Percentiles rank a stretch among this genome's conserved stretches.
Evolutionary conservation across 2,329 filamentous ascomycete genomes (phyloP).

Genomic region (Colletotrichum scovillei): DNA sequence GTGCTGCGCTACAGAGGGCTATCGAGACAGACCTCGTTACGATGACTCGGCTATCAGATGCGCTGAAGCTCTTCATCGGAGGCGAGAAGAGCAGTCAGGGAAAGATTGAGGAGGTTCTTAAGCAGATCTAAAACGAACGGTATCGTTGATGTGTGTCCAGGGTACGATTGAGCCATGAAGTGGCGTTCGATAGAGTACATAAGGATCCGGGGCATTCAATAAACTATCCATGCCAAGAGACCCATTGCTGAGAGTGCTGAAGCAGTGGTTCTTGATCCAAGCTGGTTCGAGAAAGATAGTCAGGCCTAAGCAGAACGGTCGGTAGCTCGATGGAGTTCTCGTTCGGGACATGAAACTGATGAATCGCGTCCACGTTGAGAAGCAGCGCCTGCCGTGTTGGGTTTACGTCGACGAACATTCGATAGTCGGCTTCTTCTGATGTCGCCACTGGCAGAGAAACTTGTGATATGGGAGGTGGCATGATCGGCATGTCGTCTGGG

Average conservation of each 20-base stretch:
- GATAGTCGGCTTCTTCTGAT: not conserved
- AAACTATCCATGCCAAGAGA: conserved; percentile 21
- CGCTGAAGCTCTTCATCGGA: conserved; percentile 53
- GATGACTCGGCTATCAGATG: conserved; percentile 49
- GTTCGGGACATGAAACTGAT: not conserved
- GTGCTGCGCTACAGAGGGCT: conserved; percentile 54
- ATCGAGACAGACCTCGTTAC: conserved; percentile 52
- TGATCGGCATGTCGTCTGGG: not conserved
- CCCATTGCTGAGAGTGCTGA: conserved; percentile 18
- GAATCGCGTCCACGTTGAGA: not conserved
- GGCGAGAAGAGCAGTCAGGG: conserved; percentile 51
- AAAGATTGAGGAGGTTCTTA: conserved; percentile 48
- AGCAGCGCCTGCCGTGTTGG: not conserved
- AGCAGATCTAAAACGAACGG: conserved; percentile 33
- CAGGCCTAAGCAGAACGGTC: not conserved
- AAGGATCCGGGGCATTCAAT: not conserved
- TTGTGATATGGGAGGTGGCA: not conserved
- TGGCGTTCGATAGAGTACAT: not conserved
- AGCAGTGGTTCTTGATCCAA: not conserved
- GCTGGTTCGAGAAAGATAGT: not conserved
- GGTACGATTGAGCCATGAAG: not conserved
- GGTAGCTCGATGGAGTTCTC: not conserved
- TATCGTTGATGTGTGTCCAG: not conserved
- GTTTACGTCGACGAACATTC: not conserved
- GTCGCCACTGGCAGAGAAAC: not conserved